phyloP scores from a whole-genome alignment of 192 early-diverging fungal genomes.

The Oehlia diaphana region DNA sequence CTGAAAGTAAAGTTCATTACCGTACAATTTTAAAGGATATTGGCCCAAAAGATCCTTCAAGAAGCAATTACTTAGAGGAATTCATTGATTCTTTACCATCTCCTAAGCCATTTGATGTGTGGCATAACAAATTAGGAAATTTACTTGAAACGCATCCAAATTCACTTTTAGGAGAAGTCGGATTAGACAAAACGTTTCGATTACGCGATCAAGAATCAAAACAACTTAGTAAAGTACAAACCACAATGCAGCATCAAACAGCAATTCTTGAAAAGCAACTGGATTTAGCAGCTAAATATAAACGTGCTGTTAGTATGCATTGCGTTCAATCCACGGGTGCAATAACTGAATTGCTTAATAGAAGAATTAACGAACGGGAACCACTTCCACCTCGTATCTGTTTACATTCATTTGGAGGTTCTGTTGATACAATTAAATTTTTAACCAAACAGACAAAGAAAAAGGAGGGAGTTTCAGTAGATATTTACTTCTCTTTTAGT shows the following conservation, averaged over 20 bases:
- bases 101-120: conserved; percentile 34
- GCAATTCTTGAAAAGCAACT: conserved; percentile 66
- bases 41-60: neutral
- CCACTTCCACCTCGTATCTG: conserved; percentile 70
- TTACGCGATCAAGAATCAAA: conserved; percentile 44
- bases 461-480: conserved; percentile 16
- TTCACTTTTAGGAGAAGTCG: conserved; percentile 65
- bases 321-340: conserved; percentile 68
- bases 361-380: conserved; percentile 27
- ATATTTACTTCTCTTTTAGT: conserved; percentile 80
- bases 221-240: conserved; percentile 40
- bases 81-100: conserved; percentile 30
- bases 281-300: conserved; percentile 63
- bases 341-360: conserved; percentile 32
- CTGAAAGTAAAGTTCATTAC: conserved; percentile 23
- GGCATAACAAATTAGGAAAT: conserved; percentile 37
- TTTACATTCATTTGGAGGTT: conserved; percentile 86
- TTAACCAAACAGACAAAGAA: conserved; percentile 34
- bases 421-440: conserved; percentile 62
- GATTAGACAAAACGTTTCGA: conserved; percentile 57
- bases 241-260: conserved; percentile 49
- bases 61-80: conserved; percentile 14
- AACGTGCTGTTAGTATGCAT: conserved; percentile 71
- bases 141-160: conserved; percentile 40
- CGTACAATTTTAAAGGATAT: conserved; percentile 6